Evolutionary conservation across 2,329 filamentous ascomycete species (phyloP).

Genomic region (Reticulascus tulasneorum): DNA sequence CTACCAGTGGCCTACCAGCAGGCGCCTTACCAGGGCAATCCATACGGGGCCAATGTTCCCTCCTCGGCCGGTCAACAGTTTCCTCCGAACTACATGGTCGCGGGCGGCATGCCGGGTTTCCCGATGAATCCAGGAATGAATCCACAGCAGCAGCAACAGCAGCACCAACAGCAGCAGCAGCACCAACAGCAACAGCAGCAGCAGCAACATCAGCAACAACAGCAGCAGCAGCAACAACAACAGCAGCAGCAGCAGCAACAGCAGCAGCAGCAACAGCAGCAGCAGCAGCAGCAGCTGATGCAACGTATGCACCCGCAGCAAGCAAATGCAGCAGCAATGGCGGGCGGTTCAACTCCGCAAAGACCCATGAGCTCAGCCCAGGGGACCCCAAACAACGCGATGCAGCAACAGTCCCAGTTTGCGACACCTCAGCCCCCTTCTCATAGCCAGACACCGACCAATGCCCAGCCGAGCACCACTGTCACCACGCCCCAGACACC

Average conservation of each 20-base stretch:
- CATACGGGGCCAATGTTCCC: constrained; percentile 52
- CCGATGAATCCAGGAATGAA: constrained; percentile 53
- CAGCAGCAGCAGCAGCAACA: constrained; percentile 30
- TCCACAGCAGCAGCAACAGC: constrained; percentile 25
- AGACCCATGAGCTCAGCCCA: constrained; percentile 25
- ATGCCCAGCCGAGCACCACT: constrained; percentile 24
- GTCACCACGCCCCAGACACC: constrained; percentile 53
- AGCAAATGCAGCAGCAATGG: constrained; percentile 12
- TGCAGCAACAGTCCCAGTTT: constrained; percentile 26
- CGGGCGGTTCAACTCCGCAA: constrained; percentile 24
- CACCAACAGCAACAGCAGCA: constrained; percentile 21
- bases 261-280: constrained; percentile 32
- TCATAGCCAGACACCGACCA: constrained; percentile 28
- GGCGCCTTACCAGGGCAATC: constrained; percentile 53
- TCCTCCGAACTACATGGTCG: constrained; percentile 53
- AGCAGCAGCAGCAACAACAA: constrained; percentile 24
- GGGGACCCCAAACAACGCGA: constrained; percentile 29
- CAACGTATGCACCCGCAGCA: constrained; percentile 36
- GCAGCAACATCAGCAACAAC: constrained; percentile 22
- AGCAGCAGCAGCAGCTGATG: constrained; percentile 21
- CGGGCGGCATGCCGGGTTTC: constrained; percentile 43
- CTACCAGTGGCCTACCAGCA: constrained; percentile 53
- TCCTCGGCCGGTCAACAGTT: constrained; percentile 45
- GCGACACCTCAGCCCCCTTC: constrained; percentile 28
- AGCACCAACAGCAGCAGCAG: constrained; percentile 22